A percentile compares a stretch with the other conserved stretches of the same genome.
Conservation (phyloP, 2,329 filamentous ascomycete genomes). For the Rhynchosporium secalis region DNA sequence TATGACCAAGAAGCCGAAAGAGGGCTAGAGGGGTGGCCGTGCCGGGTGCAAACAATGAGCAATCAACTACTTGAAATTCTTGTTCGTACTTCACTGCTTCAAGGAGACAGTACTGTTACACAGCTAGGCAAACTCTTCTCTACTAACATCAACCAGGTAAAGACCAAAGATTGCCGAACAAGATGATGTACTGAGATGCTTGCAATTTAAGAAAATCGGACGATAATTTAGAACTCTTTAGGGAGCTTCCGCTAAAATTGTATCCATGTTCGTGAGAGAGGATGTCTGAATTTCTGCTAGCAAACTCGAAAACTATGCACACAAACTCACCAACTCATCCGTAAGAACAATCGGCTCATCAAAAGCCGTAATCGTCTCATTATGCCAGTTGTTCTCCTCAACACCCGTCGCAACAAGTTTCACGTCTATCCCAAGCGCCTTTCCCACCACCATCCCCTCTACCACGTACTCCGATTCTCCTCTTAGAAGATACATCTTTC, state of each 20-base stretch:
- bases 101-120: no score
- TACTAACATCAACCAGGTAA: no score
- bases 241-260: not conserved
- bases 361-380: conserved; percentile 17
- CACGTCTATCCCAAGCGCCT: conserved; percentile 1
- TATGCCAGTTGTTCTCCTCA: conserved; percentile 23
- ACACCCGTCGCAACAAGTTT: conserved; percentile 16
- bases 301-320: conserved; percentile 9
- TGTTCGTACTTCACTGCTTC: no score
- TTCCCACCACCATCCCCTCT: conserved; percentile 16
- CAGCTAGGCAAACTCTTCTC: no score
- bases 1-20: not conserved
- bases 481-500: conserved; percentile 18
- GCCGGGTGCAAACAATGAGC: not conserved
- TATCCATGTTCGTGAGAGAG: not conserved
- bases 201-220: not conserved
- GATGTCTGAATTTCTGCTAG: not conserved
- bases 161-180: no score
- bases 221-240: not conserved
- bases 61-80: no score
- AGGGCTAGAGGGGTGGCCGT: not conserved
- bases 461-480: conserved; percentile 15
- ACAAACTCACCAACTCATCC: conserved; percentile 15
- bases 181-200: not conserved
- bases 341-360: conserved; percentile 7